Evolutionary conservation across 2,329 filamentous ascomycete species (phyloP), one percentile per base, ranked within the genome.

Genomic region (Apiospora hydei): DNA sequence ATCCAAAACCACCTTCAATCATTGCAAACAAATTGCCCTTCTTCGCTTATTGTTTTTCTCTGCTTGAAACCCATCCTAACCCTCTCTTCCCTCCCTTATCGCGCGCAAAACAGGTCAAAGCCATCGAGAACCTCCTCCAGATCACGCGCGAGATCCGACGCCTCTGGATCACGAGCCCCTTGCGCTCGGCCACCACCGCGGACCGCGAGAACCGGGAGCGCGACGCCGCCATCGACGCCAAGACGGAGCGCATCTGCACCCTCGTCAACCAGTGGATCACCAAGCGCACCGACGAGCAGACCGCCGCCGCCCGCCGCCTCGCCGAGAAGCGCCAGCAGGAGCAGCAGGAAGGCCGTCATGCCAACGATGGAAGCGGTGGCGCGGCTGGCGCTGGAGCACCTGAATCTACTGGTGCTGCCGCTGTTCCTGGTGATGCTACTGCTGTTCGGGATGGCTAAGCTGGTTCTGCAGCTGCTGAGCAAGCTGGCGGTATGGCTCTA

Each of bases 101-200:
- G 11, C 67, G 1, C 13, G 26, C 46, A 47, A 44, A 53, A 44
- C 69, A 85, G 84, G 82, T 84, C 71, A 79, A 82, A 72, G 82
- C 83, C 11, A 75, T 83, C 43, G 80, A 88, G 72, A 83, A 86
- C 72, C 80, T 88, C 4, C 81, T 87, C 4, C 77, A 80, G 41
- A 79, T 88, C 16, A 87, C 82, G 24, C 83, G 86, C 49, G 83
- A 85, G 73, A 81, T 88, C 71, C 86, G 87, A 74, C 83, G 85
- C 71, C 80, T 88, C 34, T 88, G 86, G 85, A 81, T 87, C 14
- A 82, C 84, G 71, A 86, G 87, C 1, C 83, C 86, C 0, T 78
- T 88, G 34, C 82, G 82, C 71, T 81, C 79, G 66, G 81, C 85
- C 4, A n/a, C 66, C 13, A 11, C 41, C 5, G n/a, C 30, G 4